These are phyloP conservation scores for Halophytophthora batemanensis DNA, from an alignment of 352 stramenopile genomes.

Conservation along the genomic window DNA sequence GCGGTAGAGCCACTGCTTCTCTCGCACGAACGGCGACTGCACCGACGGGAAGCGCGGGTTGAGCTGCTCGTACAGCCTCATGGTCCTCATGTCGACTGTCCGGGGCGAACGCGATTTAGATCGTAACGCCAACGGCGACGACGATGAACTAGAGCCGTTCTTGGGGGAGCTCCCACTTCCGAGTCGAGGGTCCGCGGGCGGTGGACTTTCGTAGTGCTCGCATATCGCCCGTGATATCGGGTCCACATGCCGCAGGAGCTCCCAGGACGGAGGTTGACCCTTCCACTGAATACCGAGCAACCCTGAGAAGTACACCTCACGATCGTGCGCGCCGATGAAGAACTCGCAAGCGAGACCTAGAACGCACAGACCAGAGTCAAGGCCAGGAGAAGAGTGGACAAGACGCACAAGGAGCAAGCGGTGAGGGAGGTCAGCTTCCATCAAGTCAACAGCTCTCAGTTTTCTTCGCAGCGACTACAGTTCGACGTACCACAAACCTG, in stretches of 20 bases:
- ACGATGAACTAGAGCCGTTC: background rate
- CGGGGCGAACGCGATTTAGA: constrained; percentile 1
- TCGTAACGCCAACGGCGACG: background rate
- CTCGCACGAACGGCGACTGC: constrained; percentile 33
- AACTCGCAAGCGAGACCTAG: constrained; percentile 56
- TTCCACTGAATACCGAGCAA: constrained; percentile 51
- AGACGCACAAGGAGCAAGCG: background rate
- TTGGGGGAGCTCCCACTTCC: background rate
- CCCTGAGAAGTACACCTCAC: constrained; percentile 38
- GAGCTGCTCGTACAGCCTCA: constrained; percentile 41
- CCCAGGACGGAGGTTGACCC: constrained; percentile 35
- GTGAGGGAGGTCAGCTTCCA: background rate
- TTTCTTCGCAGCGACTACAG: no score
- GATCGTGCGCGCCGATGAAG: constrained; percentile 33
- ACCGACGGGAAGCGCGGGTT: constrained; percentile 67
- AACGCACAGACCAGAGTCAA: background rate
- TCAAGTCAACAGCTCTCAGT: background rate
- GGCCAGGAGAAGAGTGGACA: background rate
- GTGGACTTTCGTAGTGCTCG: constrained; percentile 13
- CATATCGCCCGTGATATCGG: constrained; percentile 33
- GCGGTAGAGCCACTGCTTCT: constrained; percentile 54
- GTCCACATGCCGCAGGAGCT: constrained; percentile 31
- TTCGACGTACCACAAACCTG: constrained; percentile 28
- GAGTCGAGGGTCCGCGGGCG: no score
- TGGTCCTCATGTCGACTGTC: constrained; percentile 2